Conservation (phyloP, 1,284 basidiomycete genomes). For the Sanghuangporus sanghuang region DNA sequence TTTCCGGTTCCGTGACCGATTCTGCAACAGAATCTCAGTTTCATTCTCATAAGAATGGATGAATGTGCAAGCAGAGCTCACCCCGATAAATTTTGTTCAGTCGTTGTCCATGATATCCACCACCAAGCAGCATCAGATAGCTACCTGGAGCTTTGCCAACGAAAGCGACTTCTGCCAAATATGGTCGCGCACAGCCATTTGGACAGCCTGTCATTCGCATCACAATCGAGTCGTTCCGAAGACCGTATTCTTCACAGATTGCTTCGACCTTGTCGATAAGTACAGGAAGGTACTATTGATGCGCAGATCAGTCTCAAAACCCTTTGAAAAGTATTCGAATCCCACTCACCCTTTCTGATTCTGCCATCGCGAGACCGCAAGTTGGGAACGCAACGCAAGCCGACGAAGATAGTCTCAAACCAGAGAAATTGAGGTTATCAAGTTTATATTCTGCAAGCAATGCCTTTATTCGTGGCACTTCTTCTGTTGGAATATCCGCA, state of each 20-base stretch:
- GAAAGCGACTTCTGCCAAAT: constrained; percentile 93
- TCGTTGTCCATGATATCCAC: constrained; percentile 90
- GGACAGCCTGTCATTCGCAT: constrained; percentile 99
- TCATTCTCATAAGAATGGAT: not conserved
- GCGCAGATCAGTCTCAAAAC: constrained; percentile 6
- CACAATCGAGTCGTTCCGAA: constrained; percentile 90
- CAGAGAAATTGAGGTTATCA: constrained; percentile 83
- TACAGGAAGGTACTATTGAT: constrained; percentile 79
- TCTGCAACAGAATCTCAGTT: constrained; percentile 43
- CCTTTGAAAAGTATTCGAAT: not conserved
- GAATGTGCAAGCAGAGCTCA: constrained; percentile 25
- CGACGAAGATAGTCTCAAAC: constrained; percentile 79
- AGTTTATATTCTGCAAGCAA: constrained; percentile 86
- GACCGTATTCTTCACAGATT: constrained; percentile 89
- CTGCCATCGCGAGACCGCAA: constrained; percentile 89
- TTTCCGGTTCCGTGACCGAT: constrained; percentile 91
- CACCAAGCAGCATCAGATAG: constrained; percentile 95
- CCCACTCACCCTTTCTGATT: constrained; percentile 72
- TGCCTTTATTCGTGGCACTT: constrained; percentile 74
- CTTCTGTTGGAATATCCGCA: constrained; percentile 74
- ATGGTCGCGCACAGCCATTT: constrained; percentile 93
- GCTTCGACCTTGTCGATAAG: constrained; percentile 95
- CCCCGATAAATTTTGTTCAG: constrained; percentile 91
- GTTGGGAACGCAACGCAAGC: constrained; percentile 99
- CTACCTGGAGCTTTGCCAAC: constrained; percentile 94